Base-by-base conservation (phyloP, 148 eudicot genomes). In the Nepenthes gracilis region DNA sequence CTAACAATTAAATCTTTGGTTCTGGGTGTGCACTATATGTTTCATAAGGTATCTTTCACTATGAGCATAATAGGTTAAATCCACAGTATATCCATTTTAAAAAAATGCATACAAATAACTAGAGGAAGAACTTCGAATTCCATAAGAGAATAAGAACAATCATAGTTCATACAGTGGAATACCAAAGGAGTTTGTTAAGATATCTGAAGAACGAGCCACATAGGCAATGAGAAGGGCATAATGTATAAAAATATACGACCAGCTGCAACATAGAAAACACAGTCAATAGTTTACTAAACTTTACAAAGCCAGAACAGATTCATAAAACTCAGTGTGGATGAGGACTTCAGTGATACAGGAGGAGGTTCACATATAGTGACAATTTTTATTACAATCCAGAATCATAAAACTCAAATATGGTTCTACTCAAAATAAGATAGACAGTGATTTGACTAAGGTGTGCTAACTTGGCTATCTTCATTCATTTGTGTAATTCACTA, bases 161-260 rank as follows among this genome's bases (percentile, higher is more conserved):
- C 57, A 64, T 64, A 74, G 72, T 63, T 73, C 93, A 60, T 87
- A 91, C 96, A 65, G 45, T 71, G 96, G 96, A 78, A 88, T 80
- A 80, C 88, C 85, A 63, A 85, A 84, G 82, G 80, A 80, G 74
- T 81, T 83, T 62, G 96, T 77, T 79, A 91, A 64, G 52, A 85
- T 91, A 67, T 85, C 88, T 9, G 97, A 91, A 36, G 96, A 85
- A 58, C 97, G 97, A 70, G 96, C 87, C 54, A 83, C 81, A 62
- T 91, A 91, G 33, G 96, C 97, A 72, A 91, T 86, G 38, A 91
- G 93, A 69, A 91, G 96, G 40, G 97, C 96, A 36, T 91, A 91
- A 69, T 88, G 93, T 64, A 91, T 85, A 69, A 91, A 88, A 57
- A 91, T 81, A 74, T 91, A 88, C 7, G 93, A 83, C 96, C 97